Evolutionary conservation across 1,139 yeast species (phyloP), one percentile per base, ranked within the genome.

Genomic region (Casaregolazyma lundiana): DNA sequence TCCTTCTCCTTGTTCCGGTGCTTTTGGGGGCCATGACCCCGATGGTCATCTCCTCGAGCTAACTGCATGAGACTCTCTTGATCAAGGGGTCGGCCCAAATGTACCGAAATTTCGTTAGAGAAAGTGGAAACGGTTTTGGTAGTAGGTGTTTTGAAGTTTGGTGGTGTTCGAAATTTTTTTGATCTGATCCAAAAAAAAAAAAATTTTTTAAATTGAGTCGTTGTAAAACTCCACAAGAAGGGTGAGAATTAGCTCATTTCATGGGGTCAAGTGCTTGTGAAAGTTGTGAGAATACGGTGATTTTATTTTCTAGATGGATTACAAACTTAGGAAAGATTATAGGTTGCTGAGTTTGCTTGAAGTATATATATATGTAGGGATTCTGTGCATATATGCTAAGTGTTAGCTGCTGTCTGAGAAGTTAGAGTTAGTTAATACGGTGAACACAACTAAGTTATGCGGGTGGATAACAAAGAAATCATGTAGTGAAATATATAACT

Each of bases 21-120:
- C 22, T 40, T 40, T 6, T 22, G 22, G 20, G 43, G 36, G 30
- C 41, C 29, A 15, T 22, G 29, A 24, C 36, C 45, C 38, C 38
- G 45, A 35, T 42, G 45, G 45, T 42, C 45, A 42, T 42, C 45
- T 42, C 45, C 45, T 42, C 45, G 45, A 42, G 45, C 38, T 29
- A 42, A 35, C 38, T 42, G 39, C 45, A 42, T 42, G 45, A 35
- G 38, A 42, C 45, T 42, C 45, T 42, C 39, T 35, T 35, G 45
- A 42, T 18, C 45, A 42, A 40, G 29, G 43, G 43, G 43, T 40
- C 34, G 13, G 32, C 32, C 32, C 37, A 19, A 34, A 34, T 34
- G 37, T 17, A 17, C 37, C 19, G 37, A 34, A 34, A 19, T 19
- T 6, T 17, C 21, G 37, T 17, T 19, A 17, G 21, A 17, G 21